Percentiles rank a stretch among this genome's conserved stretches.
Evolutionary conservation across 1,139 yeast genomes (phyloP).

Genomic region (Yarrowia galli): DNA sequence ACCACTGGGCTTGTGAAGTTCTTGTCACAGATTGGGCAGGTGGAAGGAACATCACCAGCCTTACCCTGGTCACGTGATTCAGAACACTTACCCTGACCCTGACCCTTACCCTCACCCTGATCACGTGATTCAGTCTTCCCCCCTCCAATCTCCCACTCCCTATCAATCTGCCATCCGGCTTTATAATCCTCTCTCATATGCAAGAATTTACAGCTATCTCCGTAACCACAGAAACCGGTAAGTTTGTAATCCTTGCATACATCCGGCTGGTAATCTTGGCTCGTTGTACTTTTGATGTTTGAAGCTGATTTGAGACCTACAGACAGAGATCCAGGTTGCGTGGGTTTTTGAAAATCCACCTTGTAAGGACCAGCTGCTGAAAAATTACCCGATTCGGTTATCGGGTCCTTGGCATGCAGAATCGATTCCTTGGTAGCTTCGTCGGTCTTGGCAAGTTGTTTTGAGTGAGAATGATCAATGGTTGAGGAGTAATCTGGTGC

Average conservation of each 20-base stretch:
- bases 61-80: slow-evolving; percentile 18
- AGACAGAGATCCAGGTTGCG: slow-evolving; percentile 37
- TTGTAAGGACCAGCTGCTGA: slow-evolving; percentile 12
- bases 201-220: slow-evolving; percentile 95
- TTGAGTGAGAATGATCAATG: slow-evolving; percentile 1
- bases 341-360: slow-evolving; percentile 4
- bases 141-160: slow-evolving; percentile 70
- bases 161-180: slow-evolving; percentile 70
- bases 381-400: neutral
- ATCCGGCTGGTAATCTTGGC: slow-evolving; percentile 92
- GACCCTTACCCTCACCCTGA: slow-evolving; percentile 8
- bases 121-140: neutral
- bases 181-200: slow-evolving; percentile 89
- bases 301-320: slow-evolving; percentile 57
- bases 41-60: slow-evolving; percentile 5
- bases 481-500: slow-evolving; percentile 9
- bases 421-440: slow-evolving; percentile 31
- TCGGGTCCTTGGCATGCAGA: neutral
- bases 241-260: slow-evolving; percentile 91
- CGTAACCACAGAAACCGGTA: slow-evolving; percentile 96
- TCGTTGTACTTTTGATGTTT: slow-evolving; percentile 71
- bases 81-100: neutral
- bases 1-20: slow-evolving; percentile 66
- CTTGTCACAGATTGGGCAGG: slow-evolving; percentile 63
- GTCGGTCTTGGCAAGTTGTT: neutral